Evolutionary conservation across 768 basidiomycete genomes (phyloP).

Genomic region (Dacryopinax primogenitus): DNA sequence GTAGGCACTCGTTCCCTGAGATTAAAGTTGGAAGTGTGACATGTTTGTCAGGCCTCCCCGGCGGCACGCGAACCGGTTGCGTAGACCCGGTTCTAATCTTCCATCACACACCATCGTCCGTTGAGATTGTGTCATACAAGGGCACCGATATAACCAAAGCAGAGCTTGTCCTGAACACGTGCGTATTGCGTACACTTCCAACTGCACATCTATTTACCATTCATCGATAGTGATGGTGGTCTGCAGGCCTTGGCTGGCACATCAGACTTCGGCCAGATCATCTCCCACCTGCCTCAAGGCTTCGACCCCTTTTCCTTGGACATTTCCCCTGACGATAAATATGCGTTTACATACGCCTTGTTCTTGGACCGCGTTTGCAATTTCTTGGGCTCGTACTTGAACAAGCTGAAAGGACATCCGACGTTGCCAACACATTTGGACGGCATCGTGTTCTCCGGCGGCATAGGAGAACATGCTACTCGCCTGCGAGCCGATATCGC

Average conservation of each 20-base stretch:
- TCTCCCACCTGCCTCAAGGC: slow-evolving; percentile 31
- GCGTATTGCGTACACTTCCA: slow-evolving; percentile 13
- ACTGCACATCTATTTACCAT: neutral
- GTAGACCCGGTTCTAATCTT: slow-evolving; percentile 82
- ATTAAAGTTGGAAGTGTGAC: neutral
- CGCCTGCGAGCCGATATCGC: slow-evolving; percentile 49
- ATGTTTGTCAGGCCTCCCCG: slow-evolving; percentile 46
- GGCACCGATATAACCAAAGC: slow-evolving; percentile 29
- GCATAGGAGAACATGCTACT: slow-evolving; percentile 67
- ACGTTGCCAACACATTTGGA: slow-evolving; percentile 39
- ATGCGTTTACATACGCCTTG: slow-evolving; percentile 58
- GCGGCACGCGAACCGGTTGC: slow-evolving; percentile 71
- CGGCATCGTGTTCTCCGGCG: slow-evolving; percentile 75
- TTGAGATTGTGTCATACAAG: slow-evolving; percentile 57
- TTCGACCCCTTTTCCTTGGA: slow-evolving; percentile 21
- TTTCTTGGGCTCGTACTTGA: slow-evolving; percentile 59
- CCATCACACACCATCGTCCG: slow-evolving; percentile 54
- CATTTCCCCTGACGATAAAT: slow-evolving; percentile 28
- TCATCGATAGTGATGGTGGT: slow-evolving; percentile 44
- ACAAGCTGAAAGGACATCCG: slow-evolving; percentile 41
- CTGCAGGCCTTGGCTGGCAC: slow-evolving; percentile 71
- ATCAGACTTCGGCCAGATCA: slow-evolving; percentile 64
- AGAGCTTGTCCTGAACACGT: slow-evolving; percentile 34
- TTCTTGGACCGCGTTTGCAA: slow-evolving; percentile 64
- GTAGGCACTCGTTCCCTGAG: neutral